These are phyloP conservation scores for Trichophyton benhamiae DNA, from an alignment of 2,329 filamentous ascomycete species.

Conservation along the genomic window DNA sequence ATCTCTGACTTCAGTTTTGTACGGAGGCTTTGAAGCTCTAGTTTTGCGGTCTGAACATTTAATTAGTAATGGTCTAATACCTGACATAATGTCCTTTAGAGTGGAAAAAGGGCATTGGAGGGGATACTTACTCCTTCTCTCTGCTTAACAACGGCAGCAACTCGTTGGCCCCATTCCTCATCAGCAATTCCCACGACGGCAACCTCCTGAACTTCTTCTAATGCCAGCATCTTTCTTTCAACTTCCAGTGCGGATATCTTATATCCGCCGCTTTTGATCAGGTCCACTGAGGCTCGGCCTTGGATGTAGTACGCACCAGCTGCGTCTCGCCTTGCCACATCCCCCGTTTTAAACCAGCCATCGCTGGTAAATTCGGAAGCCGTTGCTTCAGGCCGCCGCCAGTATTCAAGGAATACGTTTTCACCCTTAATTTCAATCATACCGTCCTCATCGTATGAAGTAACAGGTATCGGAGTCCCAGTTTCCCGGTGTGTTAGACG, in stretches of 20 bases:
- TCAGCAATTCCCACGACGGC: constrained; percentile 44
- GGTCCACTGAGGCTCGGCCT: constrained; percentile 41
- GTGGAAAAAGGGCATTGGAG: neutral
- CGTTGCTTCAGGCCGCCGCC: constrained; percentile 35
- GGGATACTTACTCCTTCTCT: constrained; percentile 22
- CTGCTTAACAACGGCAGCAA: constrained; percentile 41
- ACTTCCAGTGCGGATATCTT: constrained; percentile 45
- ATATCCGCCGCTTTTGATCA: constrained; percentile 46
- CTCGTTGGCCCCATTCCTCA: constrained; percentile 43
- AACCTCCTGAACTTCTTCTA: constrained; percentile 40
- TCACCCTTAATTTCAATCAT: constrained; percentile 34
- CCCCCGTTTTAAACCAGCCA: constrained; percentile 40
- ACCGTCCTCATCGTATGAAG: constrained; percentile 26
- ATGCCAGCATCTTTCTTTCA: constrained; percentile 40
- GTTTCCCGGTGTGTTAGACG: constrained; percentile 34
- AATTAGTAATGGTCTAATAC: neutral
- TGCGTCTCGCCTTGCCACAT: constrained; percentile 29
- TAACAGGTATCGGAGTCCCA: constrained; percentile 18
- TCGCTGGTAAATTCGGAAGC: constrained; percentile 35
- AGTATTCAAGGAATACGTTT: constrained; percentile 34
- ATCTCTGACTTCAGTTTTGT: constrained; percentile 52
- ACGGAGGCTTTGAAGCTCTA: constrained; percentile 23
- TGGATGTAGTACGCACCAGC: constrained; percentile 40
- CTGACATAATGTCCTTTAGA: too few species aligned
- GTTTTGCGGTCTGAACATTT: constrained; percentile 9